phyloP scores from a whole-genome alignment of 306 rosid genomes.

The Ormosia emarginata region DNA sequence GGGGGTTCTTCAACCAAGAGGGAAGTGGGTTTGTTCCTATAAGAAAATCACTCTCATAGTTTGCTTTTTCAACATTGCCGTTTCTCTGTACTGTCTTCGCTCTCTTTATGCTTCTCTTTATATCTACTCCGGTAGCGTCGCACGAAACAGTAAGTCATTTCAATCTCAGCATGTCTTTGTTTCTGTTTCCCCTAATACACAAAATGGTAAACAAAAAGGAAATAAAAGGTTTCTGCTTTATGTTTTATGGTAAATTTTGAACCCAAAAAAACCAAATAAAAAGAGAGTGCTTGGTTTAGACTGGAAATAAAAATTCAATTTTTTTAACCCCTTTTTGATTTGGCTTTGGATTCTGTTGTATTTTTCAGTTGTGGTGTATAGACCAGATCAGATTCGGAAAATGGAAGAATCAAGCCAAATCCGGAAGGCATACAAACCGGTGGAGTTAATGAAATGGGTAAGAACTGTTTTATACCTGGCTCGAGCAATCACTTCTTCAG shows the following conservation, averaged over 20 bases:
- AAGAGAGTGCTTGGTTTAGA: not conserved
- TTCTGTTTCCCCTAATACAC: not conserved
- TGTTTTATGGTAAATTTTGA: not conserved
- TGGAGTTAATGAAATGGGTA: constrained; percentile 76
- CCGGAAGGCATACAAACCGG: constrained; percentile 65
- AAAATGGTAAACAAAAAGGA: not conserved
- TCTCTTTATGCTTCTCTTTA: constrained; percentile 85
- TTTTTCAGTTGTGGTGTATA: constrained; percentile 64
- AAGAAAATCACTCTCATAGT: constrained; percentile 72
- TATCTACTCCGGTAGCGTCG: constrained; percentile 71
- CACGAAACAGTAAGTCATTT: constrained; percentile 45
- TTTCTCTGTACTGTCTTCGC: constrained; percentile 86
- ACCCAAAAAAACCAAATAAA: not conserved
- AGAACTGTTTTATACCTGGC: constrained; percentile 3
- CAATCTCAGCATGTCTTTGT: not conserved
- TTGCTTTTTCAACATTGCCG: constrained; percentile 82
- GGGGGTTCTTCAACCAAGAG: constrained; percentile 58
- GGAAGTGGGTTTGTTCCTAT: constrained; percentile 71
- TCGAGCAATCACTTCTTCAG: constrained; percentile 6
- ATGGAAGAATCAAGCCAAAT: constrained; percentile 82
- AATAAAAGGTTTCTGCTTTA: not conserved
- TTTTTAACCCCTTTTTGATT: not conserved
- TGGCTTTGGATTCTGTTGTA: not conserved
- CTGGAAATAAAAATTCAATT: not conserved
- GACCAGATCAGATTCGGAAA: constrained; percentile 81